Evolutionary conservation across 805 yeast genomes (phyloP), one percentile per base, ranked within the genome.

Genomic region (Cyberlindnera misumaiensis): DNA sequence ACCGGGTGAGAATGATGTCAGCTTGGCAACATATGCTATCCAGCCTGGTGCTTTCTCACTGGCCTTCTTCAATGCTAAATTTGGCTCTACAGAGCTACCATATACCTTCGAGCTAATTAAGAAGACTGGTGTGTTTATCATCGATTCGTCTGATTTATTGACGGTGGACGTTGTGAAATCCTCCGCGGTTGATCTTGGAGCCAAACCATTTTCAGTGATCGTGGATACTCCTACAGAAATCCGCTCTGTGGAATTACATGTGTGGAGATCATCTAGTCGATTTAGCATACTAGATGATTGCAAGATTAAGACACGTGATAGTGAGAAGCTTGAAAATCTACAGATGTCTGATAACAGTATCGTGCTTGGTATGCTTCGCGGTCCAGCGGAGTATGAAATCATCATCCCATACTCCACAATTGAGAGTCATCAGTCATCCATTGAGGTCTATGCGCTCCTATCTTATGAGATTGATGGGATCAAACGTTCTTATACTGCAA

Each of bases 1-100:
- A 10, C 30, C 38, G 2, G 44, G 46, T 1, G n/a, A 12, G 1
- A 42, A 43, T 11, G n/a, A 20, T 0, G 30, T 49, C 2, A 16
- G 29, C 3, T 49, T 69, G 10, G 28, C 37, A 11, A 46, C 65
- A 1, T 45, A 46, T 10, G 36, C 51, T 4, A 63, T 70, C 34
- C 44, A 52, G 3, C 45, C 60, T 13, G 76, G 75, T 1, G 17
- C 43, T 2, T 64, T 71, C 42, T 51, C 44, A 5, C 49, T 63
- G 4, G 41, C 49, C 9, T 32, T 45, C 7, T 38, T 66, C n/a
- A 46, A 42, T 11, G 49, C 60, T 13, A 41, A 37, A 4, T 35
- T 58, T 16, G 56, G 57, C 5, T 51, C 53, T 16, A 48, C 61
- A 13, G 24, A 45, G 1, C 42, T 68, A 10, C 27, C 38, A 1